Percentiles rank a stretch among this genome's conserved stretches.
Evolutionary conservation across 2,329 filamentous ascomycete genomes (phyloP).

Genomic region (Ophiosphaerella herpotricha): DNA sequence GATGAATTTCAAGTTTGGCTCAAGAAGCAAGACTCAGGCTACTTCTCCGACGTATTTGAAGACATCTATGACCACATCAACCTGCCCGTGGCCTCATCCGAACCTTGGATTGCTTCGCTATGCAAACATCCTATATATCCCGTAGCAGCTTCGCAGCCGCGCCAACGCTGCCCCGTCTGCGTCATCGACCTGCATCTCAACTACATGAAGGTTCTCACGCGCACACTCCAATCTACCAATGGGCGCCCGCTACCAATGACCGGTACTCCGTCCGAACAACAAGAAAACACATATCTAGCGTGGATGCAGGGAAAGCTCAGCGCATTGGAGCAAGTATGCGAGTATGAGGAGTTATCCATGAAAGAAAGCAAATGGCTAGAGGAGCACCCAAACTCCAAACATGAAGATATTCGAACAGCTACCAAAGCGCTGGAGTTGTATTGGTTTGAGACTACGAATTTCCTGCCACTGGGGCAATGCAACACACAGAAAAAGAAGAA

Average conservation of each 20-base stretch:
- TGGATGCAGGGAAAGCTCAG: conserved; percentile 31
- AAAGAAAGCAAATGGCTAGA: conserved; percentile 24
- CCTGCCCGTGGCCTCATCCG: background rate
- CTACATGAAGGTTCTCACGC: conserved; percentile 31
- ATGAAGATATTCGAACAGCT: conserved; percentile 28
- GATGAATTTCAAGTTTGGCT: conserved; percentile 38
- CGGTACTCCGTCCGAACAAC: conserved; percentile 25
- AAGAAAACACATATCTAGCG: conserved; percentile 26
- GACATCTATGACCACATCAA: conserved; percentile 28
- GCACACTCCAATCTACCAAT: conserved; percentile 23
- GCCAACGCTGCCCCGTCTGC: conserved; percentile 34
- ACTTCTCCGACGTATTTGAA: conserved; percentile 36
- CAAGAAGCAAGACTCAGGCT: conserved; percentile 35
- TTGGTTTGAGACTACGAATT: conserved; percentile 23
- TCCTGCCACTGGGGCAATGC: background rate
- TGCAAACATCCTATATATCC: conserved; percentile 34
- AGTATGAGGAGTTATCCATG: conserved; percentile 25
- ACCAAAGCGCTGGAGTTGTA: conserved; percentile 29
- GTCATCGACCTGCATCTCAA: conserved; percentile 29
- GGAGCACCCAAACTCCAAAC: conserved; percentile 10
- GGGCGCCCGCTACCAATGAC: conserved; percentile 25
- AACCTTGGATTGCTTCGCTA: conserved; percentile 17
- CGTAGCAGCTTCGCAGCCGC: conserved; percentile 9
- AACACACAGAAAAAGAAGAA: conserved; percentile 11
- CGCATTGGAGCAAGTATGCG: conserved; percentile 21